A percentile compares a stretch with the other conserved stretches of the same genome.
Conservation (phyloP, 345 rosid genomes). For the Eucalyptus curtisii region DNA sequence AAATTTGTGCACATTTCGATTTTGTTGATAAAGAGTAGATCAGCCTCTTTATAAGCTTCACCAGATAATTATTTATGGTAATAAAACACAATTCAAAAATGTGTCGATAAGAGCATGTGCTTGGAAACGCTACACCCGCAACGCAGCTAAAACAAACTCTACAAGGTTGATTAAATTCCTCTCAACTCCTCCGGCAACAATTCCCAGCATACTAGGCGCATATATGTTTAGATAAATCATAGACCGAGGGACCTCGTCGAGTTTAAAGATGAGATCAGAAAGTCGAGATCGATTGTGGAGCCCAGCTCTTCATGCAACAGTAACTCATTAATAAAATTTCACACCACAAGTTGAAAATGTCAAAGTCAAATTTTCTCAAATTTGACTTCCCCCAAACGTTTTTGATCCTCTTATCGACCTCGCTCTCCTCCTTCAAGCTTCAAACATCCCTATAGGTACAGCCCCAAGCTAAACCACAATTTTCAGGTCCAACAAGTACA, state of each 20-base stretch:
- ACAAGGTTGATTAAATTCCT: background rate
- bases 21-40: background rate
- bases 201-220: background rate
- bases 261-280: background rate
- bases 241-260: background rate
- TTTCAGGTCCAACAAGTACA: background rate
- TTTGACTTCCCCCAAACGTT: background rate
- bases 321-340: background rate
- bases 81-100: background rate
- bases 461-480: background rate
- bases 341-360: background rate
- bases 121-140: background rate
- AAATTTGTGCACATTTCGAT: background rate
- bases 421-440: background rate
- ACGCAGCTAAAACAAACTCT: background rate
- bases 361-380: background rate
- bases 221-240: background rate
- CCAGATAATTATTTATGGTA: background rate
- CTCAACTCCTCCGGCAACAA: background rate
- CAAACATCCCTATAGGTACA: background rate
- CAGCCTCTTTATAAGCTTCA: background rate
- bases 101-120: background rate
- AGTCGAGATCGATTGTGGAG: background rate
- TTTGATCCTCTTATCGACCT: background rate
- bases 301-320: background rate